phyloP scores from a whole-genome alignment of 192 early-diverging fungal genomes.

The Gryganskiella cystojenkinii region DNA sequence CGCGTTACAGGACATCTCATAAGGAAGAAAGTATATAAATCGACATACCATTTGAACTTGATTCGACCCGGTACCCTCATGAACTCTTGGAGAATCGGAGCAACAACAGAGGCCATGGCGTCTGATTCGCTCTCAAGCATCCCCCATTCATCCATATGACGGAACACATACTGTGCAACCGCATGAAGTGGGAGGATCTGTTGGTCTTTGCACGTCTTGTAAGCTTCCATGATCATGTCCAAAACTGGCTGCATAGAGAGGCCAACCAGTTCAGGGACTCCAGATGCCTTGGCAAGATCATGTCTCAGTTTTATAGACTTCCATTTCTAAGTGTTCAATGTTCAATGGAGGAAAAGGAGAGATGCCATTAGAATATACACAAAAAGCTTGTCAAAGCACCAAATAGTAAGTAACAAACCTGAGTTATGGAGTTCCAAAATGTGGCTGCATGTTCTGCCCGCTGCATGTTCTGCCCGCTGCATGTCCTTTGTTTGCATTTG shows the following conservation, averaged over 20 bases:
- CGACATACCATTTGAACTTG: conserved; percentile 1
- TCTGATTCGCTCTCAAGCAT: conserved; percentile 2
- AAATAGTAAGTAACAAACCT: not conserved
- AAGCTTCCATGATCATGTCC: conserved; percentile 1
- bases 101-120: conserved; percentile 3
- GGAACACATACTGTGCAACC: not conserved
- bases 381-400: not conserved
- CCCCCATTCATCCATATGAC: conserved; percentile 1
- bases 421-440: conserved; percentile 1
- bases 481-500: conserved; percentile 2
- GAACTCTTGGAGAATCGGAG: conserved; percentile 7
- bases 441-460: not conserved
- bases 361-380: not conserved
- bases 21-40: not conserved
- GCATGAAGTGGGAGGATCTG: not conserved
- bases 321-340: not conserved
- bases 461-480: not conserved
- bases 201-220: not conserved
- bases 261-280: not conserved
- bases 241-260: conserved; percentile 4
- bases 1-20: not conserved
- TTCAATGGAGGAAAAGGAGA: no score
- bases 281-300: not conserved
- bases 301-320: not conserved
- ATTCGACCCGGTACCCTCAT: not conserved